These are phyloP conservation scores for Sporothrix luriei DNA, from an alignment of 2,329 filamentous ascomycete species.

Conservation along the genomic window DNA sequence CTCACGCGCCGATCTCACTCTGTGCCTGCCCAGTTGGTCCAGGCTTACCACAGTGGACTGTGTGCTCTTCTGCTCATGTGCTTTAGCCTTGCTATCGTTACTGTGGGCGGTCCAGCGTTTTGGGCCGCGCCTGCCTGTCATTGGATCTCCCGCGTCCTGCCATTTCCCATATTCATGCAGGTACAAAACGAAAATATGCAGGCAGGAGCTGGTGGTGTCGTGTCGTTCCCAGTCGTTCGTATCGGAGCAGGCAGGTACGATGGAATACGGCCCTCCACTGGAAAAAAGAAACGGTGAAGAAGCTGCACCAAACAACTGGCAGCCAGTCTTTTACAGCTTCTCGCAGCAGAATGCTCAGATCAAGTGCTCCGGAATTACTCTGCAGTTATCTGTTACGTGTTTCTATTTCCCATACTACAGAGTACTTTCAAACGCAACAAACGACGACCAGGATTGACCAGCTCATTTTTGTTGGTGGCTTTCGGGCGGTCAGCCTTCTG, in stretches of 20 bases:
- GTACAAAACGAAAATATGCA: slow-evolving; percentile 24
- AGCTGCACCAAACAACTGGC: neutral
- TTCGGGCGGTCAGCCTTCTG: neutral
- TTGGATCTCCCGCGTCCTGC: slow-evolving; percentile 3
- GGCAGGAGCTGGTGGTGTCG: neutral
- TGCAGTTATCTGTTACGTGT: too few species aligned
- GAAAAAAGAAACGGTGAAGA: slow-evolving; percentile 18
- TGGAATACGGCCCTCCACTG: neutral
- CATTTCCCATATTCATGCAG: slow-evolving; percentile 27
- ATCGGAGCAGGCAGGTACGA: neutral
- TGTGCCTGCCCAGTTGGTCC: neutral
- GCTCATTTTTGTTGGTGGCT: neutral
- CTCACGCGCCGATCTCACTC: slow-evolving; percentile 25
- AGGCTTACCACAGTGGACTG: neutral
- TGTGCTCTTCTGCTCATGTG: too few species aligned
- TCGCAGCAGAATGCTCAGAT: too few species aligned
- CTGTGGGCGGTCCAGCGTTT: slow-evolving; percentile 3
- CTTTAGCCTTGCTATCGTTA: neutral
- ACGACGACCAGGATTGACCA: neutral
- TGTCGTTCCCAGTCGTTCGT: slow-evolving; percentile 10
- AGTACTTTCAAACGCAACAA: neutral
- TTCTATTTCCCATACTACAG: neutral
- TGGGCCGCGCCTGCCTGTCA: slow-evolving; percentile 18
- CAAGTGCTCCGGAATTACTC: too few species aligned
- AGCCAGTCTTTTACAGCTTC: too few species aligned